Conservation (phyloP, 805 yeast genomes). For the baker's yeast (Saccharomyces cerevisiae) region DNA sequence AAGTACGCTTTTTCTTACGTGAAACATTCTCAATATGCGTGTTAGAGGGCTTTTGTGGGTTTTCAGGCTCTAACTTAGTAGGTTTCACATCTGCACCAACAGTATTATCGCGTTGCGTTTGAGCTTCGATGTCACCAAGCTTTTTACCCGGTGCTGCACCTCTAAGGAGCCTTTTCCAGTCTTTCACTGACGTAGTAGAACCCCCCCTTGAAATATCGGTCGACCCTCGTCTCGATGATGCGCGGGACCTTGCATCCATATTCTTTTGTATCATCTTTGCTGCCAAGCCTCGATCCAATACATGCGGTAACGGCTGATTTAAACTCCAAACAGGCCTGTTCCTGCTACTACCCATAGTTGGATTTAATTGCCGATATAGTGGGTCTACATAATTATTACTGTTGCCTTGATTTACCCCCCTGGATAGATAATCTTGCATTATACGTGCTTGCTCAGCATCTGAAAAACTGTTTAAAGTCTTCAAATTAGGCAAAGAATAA, state of each 20-base stretch:
- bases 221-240: slow-evolving; percentile 10
- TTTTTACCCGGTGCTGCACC: slow-evolving; percentile 8
- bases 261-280: slow-evolving; percentile 10
- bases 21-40: neutral
- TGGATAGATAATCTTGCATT: slow-evolving; percentile 3
- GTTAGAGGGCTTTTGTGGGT: neutral
- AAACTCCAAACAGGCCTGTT: slow-evolving; percentile 16
- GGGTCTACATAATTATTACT: slow-evolving; percentile 12
- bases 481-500: slow-evolving; percentile 11
- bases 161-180: slow-evolving; percentile 10
- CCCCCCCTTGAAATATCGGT: slow-evolving; percentile 9
- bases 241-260: slow-evolving; percentile 9
- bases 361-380: slow-evolving; percentile 11
- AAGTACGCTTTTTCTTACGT: neutral
- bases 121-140: slow-evolving; percentile 12
- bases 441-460: slow-evolving; percentile 7
- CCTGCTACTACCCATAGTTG: slow-evolving; percentile 3
- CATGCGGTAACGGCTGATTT: slow-evolving; percentile 16
- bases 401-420: slow-evolving; percentile 1
- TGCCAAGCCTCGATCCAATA: slow-evolving; percentile 9
- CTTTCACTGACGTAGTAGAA: slow-evolving; percentile 11
- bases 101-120: neutral
- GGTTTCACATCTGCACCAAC: neutral
- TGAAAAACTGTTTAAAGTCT: slow-evolving; percentile 5
- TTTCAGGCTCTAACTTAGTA: neutral